Base-by-base conservation (phyloP, 768 basidiomycete species). In the Neoboletus brunneissimus region DNA sequence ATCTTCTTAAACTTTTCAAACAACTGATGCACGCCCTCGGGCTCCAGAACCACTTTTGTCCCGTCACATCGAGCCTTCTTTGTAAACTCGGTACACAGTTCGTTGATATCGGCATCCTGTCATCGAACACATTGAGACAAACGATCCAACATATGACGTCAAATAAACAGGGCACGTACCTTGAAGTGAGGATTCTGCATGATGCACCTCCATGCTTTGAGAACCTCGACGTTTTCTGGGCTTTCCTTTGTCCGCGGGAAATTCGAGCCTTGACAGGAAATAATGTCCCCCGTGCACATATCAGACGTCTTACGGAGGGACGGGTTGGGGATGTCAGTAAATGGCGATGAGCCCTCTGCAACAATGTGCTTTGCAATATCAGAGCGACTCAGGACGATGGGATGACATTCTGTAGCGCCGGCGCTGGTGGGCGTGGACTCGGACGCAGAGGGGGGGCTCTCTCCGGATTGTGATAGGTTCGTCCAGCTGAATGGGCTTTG, bases 31-130 rank as follows among this genome's bases (percentile, higher is more conserved):
- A 80, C 74, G 37, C 76, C 72, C 56, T 75, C 70, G 7, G 78
- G 77, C 57, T 82, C 88, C 47, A 93, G 72, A 20, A 92, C 91
- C 38, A 91, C 87, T 74, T 89, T 90, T 27, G 84, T 84, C 37
- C 91, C 91, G 57, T 92, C 91, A 65, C 91, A 94, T 44, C 83
- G 79, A 46, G 91, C 91, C 75, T 94, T 93, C 66, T 72, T 81
- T 45, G 89, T 81, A 66, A 94, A 91, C 71, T 92, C 88, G 8
- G 82, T 64, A 67, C 91, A 94, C 23, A 94, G 75, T 47, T 87
- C 80, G 62, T 87, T 89, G 55, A 93, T 84, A 64, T 93, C 91
- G 38, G 83, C 76, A 64, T 89, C 87, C 86, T 91, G 55, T 51
- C 29, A 25, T 42, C 25, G 20, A 51, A 54, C 31, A 56, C 37